Evolutionary conservation across 2,329 filamentous ascomycete genomes (phyloP), one percentile per base, ranked within the genome.

Genomic region (Orbilia brochopaga): DNA sequence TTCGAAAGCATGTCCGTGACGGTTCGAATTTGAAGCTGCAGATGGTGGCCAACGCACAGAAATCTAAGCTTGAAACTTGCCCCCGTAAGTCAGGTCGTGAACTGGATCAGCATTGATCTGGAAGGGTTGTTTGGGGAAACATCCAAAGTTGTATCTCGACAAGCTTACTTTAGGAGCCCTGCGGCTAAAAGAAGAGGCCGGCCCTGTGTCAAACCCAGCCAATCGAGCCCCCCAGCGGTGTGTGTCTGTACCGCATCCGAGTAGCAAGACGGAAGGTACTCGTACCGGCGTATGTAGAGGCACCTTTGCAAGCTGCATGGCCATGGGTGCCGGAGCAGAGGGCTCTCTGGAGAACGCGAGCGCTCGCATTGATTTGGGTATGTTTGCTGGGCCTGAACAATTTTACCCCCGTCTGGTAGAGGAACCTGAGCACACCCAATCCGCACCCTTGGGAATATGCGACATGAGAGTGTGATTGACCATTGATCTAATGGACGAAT

Each of bases 311-410:
- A 32, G 8, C 27, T 10, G 46, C 46, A 51, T 19, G 46, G 19
- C 6, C 46, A 51, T 19, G 46, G 19, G 17, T 51, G 46, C 19
- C 21, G 13, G 13, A 42, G 15, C 37, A 15, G 37, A 42, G 37
- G 37, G n/a, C 13, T 42, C 37, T 42, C 3, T 13, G 5, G n/a
- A 17, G 37, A 23, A 4, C 3, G 46, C 46, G 19, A 23, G 46
- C 37, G 15, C 37, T 42, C 46, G 66, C 66, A 70, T 70, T 62
- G 50, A 70, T 70, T 40, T 59, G 44, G 58, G 52, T 61, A 24
- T 70, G 66, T 70, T 70, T 70, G 66, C 66, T 70, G 66, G 59
- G 55, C 66, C 66, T 70, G 63, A 55, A 57, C 54, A 62, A 64
- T 55, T 64, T 64, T 59, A 59, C 55, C 66, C 60, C 59, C 59